A percentile compares a stretch with the other conserved stretches of the same genome.
These are phyloP conservation scores for Pythium vanterpoolii DNA, from an alignment of 352 stramenopile species.

Conservation along the genomic window DNA sequence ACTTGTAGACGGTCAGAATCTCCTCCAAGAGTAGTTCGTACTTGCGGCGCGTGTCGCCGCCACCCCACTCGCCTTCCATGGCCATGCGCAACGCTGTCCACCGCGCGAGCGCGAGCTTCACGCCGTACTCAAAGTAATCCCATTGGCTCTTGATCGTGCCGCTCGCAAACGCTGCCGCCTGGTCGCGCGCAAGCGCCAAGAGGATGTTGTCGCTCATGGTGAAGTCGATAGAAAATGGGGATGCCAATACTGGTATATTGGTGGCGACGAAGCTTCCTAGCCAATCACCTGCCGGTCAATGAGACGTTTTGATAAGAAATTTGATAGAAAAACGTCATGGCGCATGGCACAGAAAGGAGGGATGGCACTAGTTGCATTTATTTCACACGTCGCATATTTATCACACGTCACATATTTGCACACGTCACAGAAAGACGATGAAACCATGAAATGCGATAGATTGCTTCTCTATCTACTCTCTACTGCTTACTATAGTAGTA, in stretches of 20 bases:
- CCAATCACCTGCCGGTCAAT: conserved; percentile 2
- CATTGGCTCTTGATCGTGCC: conserved; percentile 70
- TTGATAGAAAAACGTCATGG: neutral
- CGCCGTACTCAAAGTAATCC: conserved; percentile 83
- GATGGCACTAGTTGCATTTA: neutral
- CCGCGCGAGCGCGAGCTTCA: conserved; percentile 70
- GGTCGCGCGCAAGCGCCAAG: conserved; percentile 45
- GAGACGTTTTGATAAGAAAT: neutral
- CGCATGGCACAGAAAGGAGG: neutral
- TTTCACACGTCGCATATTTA: neutral
- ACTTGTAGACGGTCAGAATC: conserved; percentile 79
- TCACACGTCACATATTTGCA: neutral
- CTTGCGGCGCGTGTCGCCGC: conserved; percentile 75
- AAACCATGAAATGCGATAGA: neutral
- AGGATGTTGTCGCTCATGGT: conserved; percentile 57
- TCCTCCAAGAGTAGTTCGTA: conserved; percentile 80
- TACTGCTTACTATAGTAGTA: neutral
- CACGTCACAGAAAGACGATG: neutral
- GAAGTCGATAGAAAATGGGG: neutral
- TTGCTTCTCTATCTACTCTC: neutral
- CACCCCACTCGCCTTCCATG: conserved; percentile 80
- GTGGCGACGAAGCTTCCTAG: neutral
- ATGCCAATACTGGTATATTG: too few relatives aligned
- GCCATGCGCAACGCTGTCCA: conserved; percentile 86
- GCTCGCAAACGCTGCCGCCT: conserved; percentile 45